These are phyloP conservation scores for Suillus hirtellus DNA, from an alignment of 768 basidiomycete species.

Conservation along the genomic window DNA sequence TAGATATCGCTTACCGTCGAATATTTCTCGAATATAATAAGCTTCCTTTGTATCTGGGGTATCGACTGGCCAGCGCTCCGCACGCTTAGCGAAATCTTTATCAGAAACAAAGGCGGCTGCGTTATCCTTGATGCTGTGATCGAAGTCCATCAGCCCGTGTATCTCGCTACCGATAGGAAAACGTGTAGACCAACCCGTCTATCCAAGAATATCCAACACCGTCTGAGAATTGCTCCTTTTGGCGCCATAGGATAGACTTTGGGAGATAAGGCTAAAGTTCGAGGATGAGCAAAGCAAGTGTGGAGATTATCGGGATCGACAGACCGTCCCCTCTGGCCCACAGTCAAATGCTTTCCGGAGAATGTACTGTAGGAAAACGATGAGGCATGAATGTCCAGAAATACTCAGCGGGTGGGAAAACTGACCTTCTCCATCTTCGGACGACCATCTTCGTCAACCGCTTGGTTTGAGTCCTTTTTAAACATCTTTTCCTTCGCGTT, in stretches of 20 bases:
- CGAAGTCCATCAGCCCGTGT: conserved; percentile 7
- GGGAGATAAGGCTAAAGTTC: conserved; percentile 82
- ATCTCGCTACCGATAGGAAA: not conserved
- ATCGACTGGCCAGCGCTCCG: conserved; percentile 73
- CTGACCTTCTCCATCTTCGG: conserved; percentile 94
- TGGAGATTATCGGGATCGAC: conserved; percentile 7
- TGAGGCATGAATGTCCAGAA: conserved; percentile 5
- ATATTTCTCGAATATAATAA: conserved; percentile 88
- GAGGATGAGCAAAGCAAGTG: not conserved
- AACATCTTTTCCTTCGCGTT: conserved; percentile 90
- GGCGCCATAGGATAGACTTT: conserved; percentile 92
- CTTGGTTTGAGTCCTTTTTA: conserved; percentile 72
- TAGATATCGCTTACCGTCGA: conserved; percentile 57
- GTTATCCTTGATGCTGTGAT: conserved; percentile 82
- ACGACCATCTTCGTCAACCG: conserved; percentile 79
- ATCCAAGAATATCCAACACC: conserved; percentile 99
- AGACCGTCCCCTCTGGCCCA: conserved; percentile 72
- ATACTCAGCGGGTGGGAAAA: conserved; percentile 5
- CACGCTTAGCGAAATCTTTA: conserved; percentile 71
- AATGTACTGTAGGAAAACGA: conserved; percentile 66
- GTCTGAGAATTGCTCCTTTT: conserved; percentile 99
- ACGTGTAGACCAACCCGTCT: conserved; percentile 64
- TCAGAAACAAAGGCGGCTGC: conserved; percentile 77
- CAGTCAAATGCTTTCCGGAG: conserved; percentile 95
- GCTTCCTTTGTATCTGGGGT: conserved; percentile 97